Evolutionary conservation across 208 protist genomes (phyloP), one percentile per base, ranked within the genome.

Genomic region (Leishmania gerbilli): DNA sequence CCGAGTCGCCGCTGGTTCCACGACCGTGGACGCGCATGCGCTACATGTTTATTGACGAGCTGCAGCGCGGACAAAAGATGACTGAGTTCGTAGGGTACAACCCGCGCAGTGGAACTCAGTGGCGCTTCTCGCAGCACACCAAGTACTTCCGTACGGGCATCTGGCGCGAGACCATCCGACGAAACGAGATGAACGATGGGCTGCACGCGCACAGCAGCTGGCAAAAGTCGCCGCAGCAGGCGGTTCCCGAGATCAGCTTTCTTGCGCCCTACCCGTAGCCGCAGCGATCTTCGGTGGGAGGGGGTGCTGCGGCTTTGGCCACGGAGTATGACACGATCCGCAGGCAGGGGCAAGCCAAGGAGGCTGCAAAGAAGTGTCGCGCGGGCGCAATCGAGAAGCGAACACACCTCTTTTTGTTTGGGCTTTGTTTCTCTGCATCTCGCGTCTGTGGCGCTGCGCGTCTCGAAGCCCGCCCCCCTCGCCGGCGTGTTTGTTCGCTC

Each of bases 51-150:
- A 96, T 97, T 60, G 95, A 97, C 75, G 95, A 97, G 88, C 87
- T 97, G 65, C 95, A 97, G 84, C 90, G 95, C 5, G 95, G 95
- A 13, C 93, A 91, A 8, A 90, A 91, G 83, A 71, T 96, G 83
- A 96, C 92, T 31, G 93, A 97, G 82, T 97, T 96, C 79, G 93
- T 97, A 21, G 95, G 95, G n/a, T 89, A 92, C 84, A 97, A 97
- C 83, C 93, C 95, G 42, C 90, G 93, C 47, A 96, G 87, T 68
- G 92, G 93, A 15, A 92, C 90, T n/a, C 89, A 67, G 64, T 97
- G 95, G 93, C 91, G 95, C 74, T 97, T 97, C 84, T 96, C 95
- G 47, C 95, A 97, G 86, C 87, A 98, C 78, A 94, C 84, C 7
- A 89, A 91, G 49, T 95, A 95, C 85, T 98, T 98, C 88, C 89